These are phyloP conservation scores for Nasturtium officinale DNA, from an alignment of 345 rosid species.

Conservation along the genomic window DNA sequence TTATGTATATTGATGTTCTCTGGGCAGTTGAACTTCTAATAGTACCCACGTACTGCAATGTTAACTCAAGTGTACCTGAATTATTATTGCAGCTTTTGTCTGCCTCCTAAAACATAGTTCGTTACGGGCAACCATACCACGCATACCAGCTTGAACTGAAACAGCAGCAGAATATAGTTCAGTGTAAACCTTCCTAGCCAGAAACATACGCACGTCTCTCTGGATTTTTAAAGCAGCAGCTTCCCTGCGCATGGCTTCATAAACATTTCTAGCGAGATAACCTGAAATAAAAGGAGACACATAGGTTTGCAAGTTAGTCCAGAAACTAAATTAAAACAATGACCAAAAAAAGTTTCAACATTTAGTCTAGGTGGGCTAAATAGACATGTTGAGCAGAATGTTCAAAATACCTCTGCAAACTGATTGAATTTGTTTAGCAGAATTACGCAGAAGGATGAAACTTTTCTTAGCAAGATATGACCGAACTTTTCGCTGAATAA, in stretches of 20 bases:
- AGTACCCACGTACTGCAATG: neutral
- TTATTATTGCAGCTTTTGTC: constrained; percentile 69
- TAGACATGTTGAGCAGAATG: neutral
- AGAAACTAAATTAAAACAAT: neutral
- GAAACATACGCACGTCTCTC: constrained; percentile 75
- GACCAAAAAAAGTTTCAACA: neutral
- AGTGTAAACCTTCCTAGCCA: constrained; percentile 77
- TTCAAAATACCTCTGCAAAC: constrained; percentile 75
- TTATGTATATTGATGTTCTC: constrained; percentile 25
- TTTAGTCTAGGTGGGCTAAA: neutral
- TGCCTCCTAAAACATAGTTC: constrained; percentile 78
- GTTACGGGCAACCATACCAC: constrained; percentile 91
- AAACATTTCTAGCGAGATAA: constrained; percentile 71
- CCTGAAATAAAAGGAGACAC: constrained; percentile 50
- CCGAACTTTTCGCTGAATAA: constrained; percentile 92
- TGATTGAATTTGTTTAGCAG: constrained; percentile 78
- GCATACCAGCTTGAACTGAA: constrained; percentile 85
- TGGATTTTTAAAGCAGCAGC: constrained; percentile 83
- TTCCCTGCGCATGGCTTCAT: constrained; percentile 75
- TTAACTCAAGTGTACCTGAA: constrained; percentile 59
- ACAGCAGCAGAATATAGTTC: constrained; percentile 63
- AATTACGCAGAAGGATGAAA: constrained; percentile 62
- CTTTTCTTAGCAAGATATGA: constrained; percentile 86
- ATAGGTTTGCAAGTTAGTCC: constrained; percentile 13
- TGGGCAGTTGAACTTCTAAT: constrained; percentile 10